Base-by-base conservation (phyloP, 2,329 filamentous ascomycete genomes). In the Colletotrichum aenigma region DNA sequence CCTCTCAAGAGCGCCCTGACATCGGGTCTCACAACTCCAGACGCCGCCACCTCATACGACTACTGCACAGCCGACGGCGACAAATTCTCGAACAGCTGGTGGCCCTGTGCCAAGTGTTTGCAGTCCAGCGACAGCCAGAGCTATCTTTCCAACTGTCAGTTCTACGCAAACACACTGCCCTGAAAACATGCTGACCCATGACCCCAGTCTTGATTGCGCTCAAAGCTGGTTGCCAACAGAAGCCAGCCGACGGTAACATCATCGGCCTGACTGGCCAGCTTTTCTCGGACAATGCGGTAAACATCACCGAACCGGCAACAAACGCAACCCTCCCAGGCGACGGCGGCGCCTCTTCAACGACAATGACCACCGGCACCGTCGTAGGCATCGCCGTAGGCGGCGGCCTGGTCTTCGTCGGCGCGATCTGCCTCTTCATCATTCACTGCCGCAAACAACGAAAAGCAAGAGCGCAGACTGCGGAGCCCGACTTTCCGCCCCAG, bases 361-460 rank as follows among this genome's bases (percentile, higher is more conserved):
- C 79, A 12, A 85, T 91, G 79, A 85, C 87, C 0, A 85, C 86
- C 0, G 87, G 88, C 3, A 87, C 88, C n/a, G 89, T 91, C 18
- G 87, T 88, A 0, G 90, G 90, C 21, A 91, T 92, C 61, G 85
- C 84, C 1, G 80, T 91, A 1, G 89, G 88, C 15, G 86, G 84
- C 8, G 83, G 83, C 0, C 81, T 89, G 0, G 79, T 87, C 3
- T 80, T 91, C 4, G 38, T 88, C 7, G 84, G 87, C 1, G 85
- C 84, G 4, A 77, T 82, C 1, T 85, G 81, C 4, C 83, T 92
- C 1, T 87, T 91, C 66, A 78, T 85, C 67, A 76, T 90, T 2
- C 87, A 91, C 81, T 88, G 87, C 78, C 85, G 87, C 9, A 84
- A 83, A 24, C 86, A 89, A 77, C 84, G 84, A 56, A 80, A 80